Evolutionary conservation across 805 yeast genomes (phyloP), one percentile per base, ranked within the genome.

Genomic region (Candida verbasci): DNA sequence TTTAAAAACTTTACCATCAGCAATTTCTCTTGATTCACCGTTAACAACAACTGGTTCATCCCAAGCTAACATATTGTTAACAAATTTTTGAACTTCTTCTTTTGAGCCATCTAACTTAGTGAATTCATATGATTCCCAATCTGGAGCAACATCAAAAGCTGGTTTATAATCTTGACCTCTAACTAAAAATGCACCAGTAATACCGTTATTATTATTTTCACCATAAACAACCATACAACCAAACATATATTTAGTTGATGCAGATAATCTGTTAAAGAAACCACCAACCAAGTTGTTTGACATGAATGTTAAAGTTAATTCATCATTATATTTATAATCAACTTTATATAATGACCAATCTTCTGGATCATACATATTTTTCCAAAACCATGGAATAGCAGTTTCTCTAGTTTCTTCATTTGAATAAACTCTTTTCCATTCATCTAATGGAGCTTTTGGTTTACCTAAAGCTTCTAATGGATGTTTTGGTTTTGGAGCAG

Each of bases 141-240:
- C 98, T 68, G 98, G 97, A 59, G 97, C 98, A 65, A 93, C 97
- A 49, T 91, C 85, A 60, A 91, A 87, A 47, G 96, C 98, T 65
- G 97, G 95, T 41, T 53, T 76, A 61, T 54, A 70, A 45, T 91
- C 96, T 70, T 91, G 86, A 58, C 98, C 98, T 74, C 97, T 88
- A 59, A 91, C 82, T 60, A 93, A 69, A 77, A 91, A 82, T 60
- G 83, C 95, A 76, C 96, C 97, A 54, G 86, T 72, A 63, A 91
- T 89, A 75, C 97, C 97, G 72, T 91, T 91, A 83, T 82, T 74
- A 85, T 88, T 91, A 88, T 88, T 87, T 76, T 86, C 97, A 71
- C 98, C 98, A 74, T 85, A 91, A 52, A 93, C 97, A 55, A 89
- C 95, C 70, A 83, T 65, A 59, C 80, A 74, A 61, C 97, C 98